These are phyloP conservation scores for Sarocladiaceae sp. DNA, from an alignment of 2,329 filamentous ascomycete genomes.

Conservation along the genomic window DNA sequence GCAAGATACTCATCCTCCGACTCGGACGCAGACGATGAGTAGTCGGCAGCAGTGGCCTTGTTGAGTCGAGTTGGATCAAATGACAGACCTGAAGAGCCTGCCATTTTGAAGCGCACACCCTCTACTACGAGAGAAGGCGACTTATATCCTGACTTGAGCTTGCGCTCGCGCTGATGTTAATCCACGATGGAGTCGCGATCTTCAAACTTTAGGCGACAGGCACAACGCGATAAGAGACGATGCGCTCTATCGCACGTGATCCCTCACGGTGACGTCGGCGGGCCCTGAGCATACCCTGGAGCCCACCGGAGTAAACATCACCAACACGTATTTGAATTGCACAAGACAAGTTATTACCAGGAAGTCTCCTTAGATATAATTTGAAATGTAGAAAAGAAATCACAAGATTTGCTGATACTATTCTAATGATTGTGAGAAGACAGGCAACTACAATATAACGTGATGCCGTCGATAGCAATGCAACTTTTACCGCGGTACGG, in stretches of 20 bases:
- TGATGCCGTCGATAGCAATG: too few relatives aligned
- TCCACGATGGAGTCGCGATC: neutral
- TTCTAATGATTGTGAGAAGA: too few relatives aligned
- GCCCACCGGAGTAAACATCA: neutral
- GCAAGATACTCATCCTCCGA: slow-evolving; percentile 36
- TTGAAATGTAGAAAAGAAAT: too few relatives aligned
- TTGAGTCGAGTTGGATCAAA: slow-evolving; percentile 12
- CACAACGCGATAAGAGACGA: slow-evolving; percentile 1
- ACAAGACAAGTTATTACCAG: too few relatives aligned
- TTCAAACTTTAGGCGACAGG: neutral
- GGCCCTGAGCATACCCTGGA: neutral
- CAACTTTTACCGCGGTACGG: too few relatives aligned
- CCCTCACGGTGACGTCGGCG: neutral
- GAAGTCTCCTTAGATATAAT: too few relatives aligned
- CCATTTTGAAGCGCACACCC: neutral
- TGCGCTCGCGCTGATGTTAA: neutral
- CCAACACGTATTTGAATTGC: too few relatives aligned
- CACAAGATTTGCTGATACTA: too few relatives aligned
- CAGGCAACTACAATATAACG: too few relatives aligned
- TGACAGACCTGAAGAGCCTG: slow-evolving; percentile 2
- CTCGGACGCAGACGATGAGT: slow-evolving; percentile 51
- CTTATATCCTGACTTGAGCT: neutral
- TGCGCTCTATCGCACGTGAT: slow-evolving; percentile 3
- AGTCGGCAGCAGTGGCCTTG: slow-evolving; percentile 50
- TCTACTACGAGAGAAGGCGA: neutral